Percentiles rank a stretch among this genome's conserved stretches.
These are phyloP conservation scores for Akanthomyces muscarius DNA, from an alignment of 2,329 filamentous ascomycete genomes.

Conservation along the genomic window DNA sequence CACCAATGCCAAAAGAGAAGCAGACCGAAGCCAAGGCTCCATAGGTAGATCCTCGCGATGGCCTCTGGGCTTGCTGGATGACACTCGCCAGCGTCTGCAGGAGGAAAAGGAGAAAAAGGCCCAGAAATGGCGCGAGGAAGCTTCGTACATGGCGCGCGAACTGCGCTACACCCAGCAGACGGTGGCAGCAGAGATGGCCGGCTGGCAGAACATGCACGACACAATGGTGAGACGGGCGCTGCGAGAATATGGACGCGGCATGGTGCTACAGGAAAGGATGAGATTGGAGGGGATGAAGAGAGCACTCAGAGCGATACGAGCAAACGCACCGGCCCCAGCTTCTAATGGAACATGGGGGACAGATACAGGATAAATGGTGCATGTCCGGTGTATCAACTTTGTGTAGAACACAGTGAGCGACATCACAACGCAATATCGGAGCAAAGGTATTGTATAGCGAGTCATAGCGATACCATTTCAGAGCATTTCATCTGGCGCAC, in stretches of 20 bases:
- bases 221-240: constrained; percentile 71
- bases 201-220: constrained; percentile 88
- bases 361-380: not conserved
- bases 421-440: not conserved
- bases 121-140: constrained; percentile 63
- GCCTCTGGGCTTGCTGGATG: constrained; percentile 79
- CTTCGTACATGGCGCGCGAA: constrained; percentile 72
- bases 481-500: not conserved
- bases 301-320: constrained; percentile 63
- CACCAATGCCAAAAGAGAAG: constrained; percentile 65
- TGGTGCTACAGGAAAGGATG: constrained; percentile 76
- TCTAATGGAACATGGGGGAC: not conserved
- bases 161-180: constrained; percentile 89
- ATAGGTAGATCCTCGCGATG: constrained; percentile 71
- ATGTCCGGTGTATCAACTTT: not conserved
- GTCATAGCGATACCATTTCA: not conserved
- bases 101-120: constrained; percentile 82
- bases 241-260: constrained; percentile 68
- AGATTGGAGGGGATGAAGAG: constrained; percentile 76
- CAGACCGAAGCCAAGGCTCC: constrained; percentile 73
- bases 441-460: not conserved
- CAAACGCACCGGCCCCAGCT: not conserved
- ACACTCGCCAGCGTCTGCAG: constrained; percentile 75
- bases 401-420: not conserved
- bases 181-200: constrained; percentile 84